Conservation (phyloP, 208 protist genomes). For the Lotmaria passim region DNA sequence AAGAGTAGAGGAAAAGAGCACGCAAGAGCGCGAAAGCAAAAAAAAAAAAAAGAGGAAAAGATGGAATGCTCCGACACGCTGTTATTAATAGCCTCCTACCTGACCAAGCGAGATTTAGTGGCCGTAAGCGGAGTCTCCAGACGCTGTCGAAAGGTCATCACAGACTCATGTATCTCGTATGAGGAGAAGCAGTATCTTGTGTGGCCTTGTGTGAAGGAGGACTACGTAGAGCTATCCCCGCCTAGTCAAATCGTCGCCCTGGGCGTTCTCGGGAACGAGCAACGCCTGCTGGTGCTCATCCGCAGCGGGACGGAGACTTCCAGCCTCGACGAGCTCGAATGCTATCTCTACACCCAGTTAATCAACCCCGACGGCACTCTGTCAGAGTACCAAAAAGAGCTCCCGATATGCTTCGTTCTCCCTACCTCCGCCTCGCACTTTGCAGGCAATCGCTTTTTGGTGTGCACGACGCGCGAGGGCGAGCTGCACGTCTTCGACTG, state of each 20-base stretch:
- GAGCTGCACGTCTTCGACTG: constrained; percentile 64
- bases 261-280: constrained; percentile 39
- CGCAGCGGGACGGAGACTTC: constrained; percentile 33
- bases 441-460: constrained; percentile 58
- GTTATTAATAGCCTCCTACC: constrained; percentile 52
- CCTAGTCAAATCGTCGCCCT: constrained; percentile 58
- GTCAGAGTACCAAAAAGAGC: constrained; percentile 42
- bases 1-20: too few relatives aligned
- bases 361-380: constrained; percentile 19
- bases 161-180: constrained; percentile 34
- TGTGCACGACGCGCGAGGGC: constrained; percentile 52
- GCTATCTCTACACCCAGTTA: constrained; percentile 54
- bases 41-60: constrained; percentile 11
- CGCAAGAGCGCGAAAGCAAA: too few relatives aligned
- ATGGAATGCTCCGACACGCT: constrained; percentile 68
- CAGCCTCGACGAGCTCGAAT: constrained; percentile 45
- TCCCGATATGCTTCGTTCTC: constrained; percentile 49
- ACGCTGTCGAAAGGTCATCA: constrained; percentile 36
- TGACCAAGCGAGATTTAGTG: constrained; percentile 52
- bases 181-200: constrained; percentile 50
- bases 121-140: constrained; percentile 51
- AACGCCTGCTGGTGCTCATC: constrained; percentile 49
- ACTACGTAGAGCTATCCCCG: constrained; percentile 56
- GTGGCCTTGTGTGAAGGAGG: constrained; percentile 38
- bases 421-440: constrained; percentile 50